Conservation (phyloP, 176 grass and related monocot species). For the Carex kokanica region DNA sequence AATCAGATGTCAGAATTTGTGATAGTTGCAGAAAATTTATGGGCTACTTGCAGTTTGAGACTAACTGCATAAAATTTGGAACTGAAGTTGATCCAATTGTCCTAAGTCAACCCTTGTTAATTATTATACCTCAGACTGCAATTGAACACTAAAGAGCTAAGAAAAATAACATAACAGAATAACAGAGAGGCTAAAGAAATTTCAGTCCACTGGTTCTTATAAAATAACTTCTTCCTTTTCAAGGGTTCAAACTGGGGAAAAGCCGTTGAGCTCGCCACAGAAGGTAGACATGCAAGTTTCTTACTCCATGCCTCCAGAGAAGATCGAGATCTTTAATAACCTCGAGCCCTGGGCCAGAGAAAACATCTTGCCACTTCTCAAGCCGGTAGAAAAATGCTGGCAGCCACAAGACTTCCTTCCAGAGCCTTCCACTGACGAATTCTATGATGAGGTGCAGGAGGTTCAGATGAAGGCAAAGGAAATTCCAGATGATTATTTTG, state of each 20-base stretch:
- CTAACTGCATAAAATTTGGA: not conserved
- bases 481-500: slow-evolving; percentile 75
- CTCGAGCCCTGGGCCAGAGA: slow-evolving; percentile 30
- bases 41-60: not conserved
- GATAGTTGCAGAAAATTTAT: no score
- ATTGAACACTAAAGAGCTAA: not conserved
- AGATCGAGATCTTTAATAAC: slow-evolving; percentile 41
- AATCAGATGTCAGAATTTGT: not conserved
- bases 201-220: not conserved
- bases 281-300: not conserved
- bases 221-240: not conserved
- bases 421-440: slow-evolving; percentile 18
- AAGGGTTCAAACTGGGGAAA: not conserved
- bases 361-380: slow-evolving; percentile 37
- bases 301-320: slow-evolving; percentile 41
- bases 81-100: no score
- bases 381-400: slow-evolving; percentile 45
- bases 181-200: not conserved
- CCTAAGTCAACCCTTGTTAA: no score
- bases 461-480: slow-evolving; percentile 55
- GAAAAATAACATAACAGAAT: not conserved
- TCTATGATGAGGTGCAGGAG: slow-evolving; percentile 30
- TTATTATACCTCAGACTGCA: not conserved
- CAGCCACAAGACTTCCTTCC: slow-evolving; percentile 57
- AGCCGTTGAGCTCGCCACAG: slow-evolving; percentile 3